Evolutionary conservation across 148 eudicot genomes (phyloP), one percentile per base, ranked within the genome.

Genomic region (Polygonum maritimum): DNA sequence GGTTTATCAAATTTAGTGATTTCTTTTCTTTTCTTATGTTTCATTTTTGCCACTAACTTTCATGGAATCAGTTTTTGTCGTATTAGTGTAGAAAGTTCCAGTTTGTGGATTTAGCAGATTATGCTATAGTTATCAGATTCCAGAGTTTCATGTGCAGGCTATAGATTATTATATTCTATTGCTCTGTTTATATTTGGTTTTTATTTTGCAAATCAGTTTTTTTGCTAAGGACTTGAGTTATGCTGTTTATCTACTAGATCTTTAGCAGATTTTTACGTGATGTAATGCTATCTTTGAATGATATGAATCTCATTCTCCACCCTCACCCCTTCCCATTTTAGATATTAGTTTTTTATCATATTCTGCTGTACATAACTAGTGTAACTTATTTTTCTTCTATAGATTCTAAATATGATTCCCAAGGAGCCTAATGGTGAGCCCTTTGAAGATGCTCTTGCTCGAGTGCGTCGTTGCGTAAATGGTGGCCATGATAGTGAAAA

Each of bases 401-500:
- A 90, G 95, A 86, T 90, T 73, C 78, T 87, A 69, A 83, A 71
- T 78, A 71, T 83, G 86, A 88, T 90, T 54, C 92, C 92, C 11
- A 84, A 80, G 79, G 92, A 81, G 80, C 72, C 77, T 63, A 90
- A 85, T 58, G 95, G 90, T 36, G 95, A 90, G 80, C 78, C 63
- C 33, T 88, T 90, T 82, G 86, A 84, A 78, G 87, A 90, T 75
- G 95, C 95, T 75, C 82, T 85, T 72, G 87, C 87, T 16, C 90
- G 95, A 45, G 95, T 90, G 76, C 78, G 86, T 62, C 90, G 95
- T 41, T 90, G 95, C 76, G 77, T 88, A 76, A 88, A 88, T 76
- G 95, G 95, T 78, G 92, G 91, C 58, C 80, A 74, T 79, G 83
- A 83, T 18, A 76, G 83, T 44, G 89, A 88, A 38, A 85, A 84